Base-by-base conservation (phyloP, 768 basidiomycete genomes). In the Rhodotorula kratochvilovae region DNA sequence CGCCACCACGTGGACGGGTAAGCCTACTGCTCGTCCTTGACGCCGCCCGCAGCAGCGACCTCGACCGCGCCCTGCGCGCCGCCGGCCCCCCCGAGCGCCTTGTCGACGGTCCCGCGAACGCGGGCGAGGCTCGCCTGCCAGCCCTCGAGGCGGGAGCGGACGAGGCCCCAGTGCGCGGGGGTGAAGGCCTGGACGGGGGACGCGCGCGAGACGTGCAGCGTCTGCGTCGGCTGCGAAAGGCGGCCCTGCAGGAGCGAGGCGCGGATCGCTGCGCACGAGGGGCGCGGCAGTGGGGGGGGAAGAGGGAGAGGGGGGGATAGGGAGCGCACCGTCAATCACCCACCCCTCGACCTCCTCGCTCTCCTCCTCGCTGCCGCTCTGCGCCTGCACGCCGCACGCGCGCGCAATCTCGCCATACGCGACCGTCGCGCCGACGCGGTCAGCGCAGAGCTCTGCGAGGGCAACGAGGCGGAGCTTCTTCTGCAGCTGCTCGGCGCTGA, bases 391-490 rank as follows among this genome's bases (percentile, higher is more conserved):
- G 25, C 57, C 57, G 55, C 93, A 81, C 21, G 85, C 83, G 39
- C 86, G 82, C 2, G 88, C 87, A 48, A 94, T 86, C 76, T 84
- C 85, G 17, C 85, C 79, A 79, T 93, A 93, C 1, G 88, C 81
- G 23, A 94, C 82, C 75, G 88, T 87, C 57, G 86, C 85, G 16
- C 90, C 90, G 45, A 91, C 84, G 77, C 90, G 85, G 74, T 88
- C 83, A 78, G 89, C 88, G n/a, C 87, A 89, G 43, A 92, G 84
- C 1, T 89, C 86, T 23, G 90, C 86, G 61, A 92, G 85, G 6
- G 87, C 86, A 29, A 92, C 83, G 15, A 92, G 84, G 35, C 89
- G 86, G 56, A 93, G 88, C 82, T 94, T 94, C 74, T 84, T 86
- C 79, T 89, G 89, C 29, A 92, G 83, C 64, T 86, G 84, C 27